Conservation (phyloP, 768 basidiomycete species). For the Megacollybia marginata region DNA sequence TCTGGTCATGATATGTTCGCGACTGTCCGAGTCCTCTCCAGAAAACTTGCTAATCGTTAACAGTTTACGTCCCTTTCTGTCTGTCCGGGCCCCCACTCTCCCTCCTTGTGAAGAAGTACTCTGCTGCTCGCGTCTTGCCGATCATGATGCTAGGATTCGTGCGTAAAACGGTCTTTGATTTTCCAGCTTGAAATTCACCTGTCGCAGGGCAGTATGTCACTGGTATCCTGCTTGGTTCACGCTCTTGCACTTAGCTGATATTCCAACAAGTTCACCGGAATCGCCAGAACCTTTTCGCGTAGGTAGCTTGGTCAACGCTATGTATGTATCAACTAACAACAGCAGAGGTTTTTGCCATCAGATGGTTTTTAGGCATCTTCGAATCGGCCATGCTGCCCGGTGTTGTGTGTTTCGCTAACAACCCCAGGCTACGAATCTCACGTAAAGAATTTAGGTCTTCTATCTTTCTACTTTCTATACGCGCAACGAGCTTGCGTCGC, state of each 20-base stretch:
- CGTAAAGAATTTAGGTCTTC: conserved; percentile 27
- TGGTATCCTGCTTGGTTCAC: conserved; percentile 6
- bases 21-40: background rate
- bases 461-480: conserved; percentile 48
- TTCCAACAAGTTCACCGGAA: conserved; percentile 22
- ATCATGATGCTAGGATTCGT: conserved; percentile 46
- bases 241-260: too few species aligned
- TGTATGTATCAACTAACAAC: too few species aligned
- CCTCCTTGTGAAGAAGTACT: conserved; percentile 39
- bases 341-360: conserved; percentile 37
- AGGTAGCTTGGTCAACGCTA: background rate
- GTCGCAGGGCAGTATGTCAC: conserved; percentile 35
- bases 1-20: conserved; percentile 36
- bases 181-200: background rate
- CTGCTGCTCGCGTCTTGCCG: conserved; percentile 38
- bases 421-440: background rate
- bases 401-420: conserved; percentile 18
- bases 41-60: background rate
- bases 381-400: conserved; percentile 44
- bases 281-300: conserved; percentile 41
- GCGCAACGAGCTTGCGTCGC: conserved; percentile 41
- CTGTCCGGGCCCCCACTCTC: conserved; percentile 44
- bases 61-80: conserved; percentile 37
- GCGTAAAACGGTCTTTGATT: conserved; percentile 8
- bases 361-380: conserved; percentile 37